These are phyloP conservation scores for Naganishia antarctica DNA, from an alignment of 768 basidiomycete species.

Conservation along the genomic window DNA sequence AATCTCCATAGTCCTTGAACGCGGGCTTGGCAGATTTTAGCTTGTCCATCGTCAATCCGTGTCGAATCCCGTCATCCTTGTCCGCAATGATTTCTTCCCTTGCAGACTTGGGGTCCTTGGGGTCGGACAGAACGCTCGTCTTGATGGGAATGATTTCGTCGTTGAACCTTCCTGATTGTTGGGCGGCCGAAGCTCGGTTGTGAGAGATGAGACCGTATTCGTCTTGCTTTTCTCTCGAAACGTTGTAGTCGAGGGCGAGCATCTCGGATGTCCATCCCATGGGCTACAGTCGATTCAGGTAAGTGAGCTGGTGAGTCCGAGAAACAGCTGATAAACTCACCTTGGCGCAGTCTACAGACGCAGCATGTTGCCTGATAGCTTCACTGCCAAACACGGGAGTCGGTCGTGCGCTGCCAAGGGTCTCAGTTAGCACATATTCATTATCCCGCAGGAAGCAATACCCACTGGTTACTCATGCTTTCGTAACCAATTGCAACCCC, in stretches of 20 bases:
- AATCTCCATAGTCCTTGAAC: constrained; percentile 75
- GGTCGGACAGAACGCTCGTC: constrained; percentile 27
- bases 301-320: too few relatives aligned
- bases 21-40: constrained; percentile 65
- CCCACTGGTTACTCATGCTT: constrained; percentile 36
- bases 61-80: constrained; percentile 72
- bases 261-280: constrained; percentile 93
- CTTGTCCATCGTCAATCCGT: constrained; percentile 64
- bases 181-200: constrained; percentile 70
- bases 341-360: constrained; percentile 39
- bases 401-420: constrained; percentile 24
- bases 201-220: constrained; percentile 61
- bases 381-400: constrained; percentile 30
- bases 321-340: too few relatives aligned
- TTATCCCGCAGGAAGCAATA: neutral
- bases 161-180: constrained; percentile 62
- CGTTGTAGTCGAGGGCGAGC: constrained; percentile 66
- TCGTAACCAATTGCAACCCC: constrained; percentile 54
- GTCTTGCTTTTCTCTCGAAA: constrained; percentile 73
- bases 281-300: constrained; percentile 51
- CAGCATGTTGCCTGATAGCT: constrained; percentile 36
- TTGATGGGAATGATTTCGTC: constrained; percentile 70
- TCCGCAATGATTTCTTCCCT: constrained; percentile 54
- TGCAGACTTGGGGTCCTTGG: constrained; percentile 36
- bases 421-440: neutral